Base-by-base conservation (phyloP, 805 yeast genomes). In the Candida pini region DNA sequence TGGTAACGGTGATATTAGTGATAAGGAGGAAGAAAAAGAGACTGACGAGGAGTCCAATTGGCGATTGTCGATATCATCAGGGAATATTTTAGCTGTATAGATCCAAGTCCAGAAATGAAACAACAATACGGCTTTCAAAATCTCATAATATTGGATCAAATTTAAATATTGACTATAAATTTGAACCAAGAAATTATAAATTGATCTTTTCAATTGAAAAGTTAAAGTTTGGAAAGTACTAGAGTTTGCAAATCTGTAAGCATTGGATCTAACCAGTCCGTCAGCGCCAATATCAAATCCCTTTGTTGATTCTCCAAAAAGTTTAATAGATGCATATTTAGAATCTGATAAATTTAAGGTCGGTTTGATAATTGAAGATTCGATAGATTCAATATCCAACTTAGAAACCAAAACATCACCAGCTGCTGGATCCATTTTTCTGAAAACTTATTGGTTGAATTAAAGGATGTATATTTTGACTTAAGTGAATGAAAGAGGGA, bases 351-450 rank as follows among this genome's bases (percentile, higher is more conserved):
- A 41, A n/a, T 33, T 34, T 20, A 47, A 41, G n/a, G 39, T 25
- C 13, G 61, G 61, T 32, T 51, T 45, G 6, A 56, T 40, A 18
- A 56, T 53, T 9, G 59, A 54, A 0, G 59, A 51, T n/a, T 48
- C 51, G 9, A 39, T 23, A 1, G 58, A 48, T 5, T 30, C 29
- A 2, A 42, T 34, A 6, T n/a, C n/a, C n/a, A n/a, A n/a, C n/a
- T n/a, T n/a, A n/a, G n/a, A n/a, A n/a, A n/a, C n/a, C n/a, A n/a
- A n/a, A n/a, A n/a, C n/a, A n/a, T n/a, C n/a, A 33, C 38, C 30
- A 18, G 26, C 29, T 26, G 36, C n/a, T n/a, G n/a, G n/a, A n/a
- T n/a, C n/a, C n/a, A n/a, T n/a, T n/a, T n/a, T n/a, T n/a, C n/a
- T n/a, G n/a, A n/a, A n/a, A n/a, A n/a, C n/a, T n/a, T n/a, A n/a